Evolutionary conservation across 1,139 yeast species (phyloP).

Genomic region (Starmera stellimalicola): DNA sequence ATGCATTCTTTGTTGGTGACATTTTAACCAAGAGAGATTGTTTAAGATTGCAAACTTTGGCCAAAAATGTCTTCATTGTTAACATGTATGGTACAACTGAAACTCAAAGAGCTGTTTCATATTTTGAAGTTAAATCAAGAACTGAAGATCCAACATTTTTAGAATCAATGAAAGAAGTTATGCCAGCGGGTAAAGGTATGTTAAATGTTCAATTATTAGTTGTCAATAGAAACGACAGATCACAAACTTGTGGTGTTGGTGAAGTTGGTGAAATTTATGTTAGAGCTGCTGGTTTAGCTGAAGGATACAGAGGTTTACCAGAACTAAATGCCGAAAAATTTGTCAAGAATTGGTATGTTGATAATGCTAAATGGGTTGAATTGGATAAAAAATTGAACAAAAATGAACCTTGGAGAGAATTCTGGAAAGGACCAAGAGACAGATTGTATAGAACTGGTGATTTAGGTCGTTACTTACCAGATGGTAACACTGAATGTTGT

Average conservation of each 20-base stretch:
- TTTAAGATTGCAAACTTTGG: conserved; percentile 80
- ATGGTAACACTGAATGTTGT: conserved; percentile 95
- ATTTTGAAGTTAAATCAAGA: conserved; percentile 76
- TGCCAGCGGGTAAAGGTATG: conserved; percentile 99
- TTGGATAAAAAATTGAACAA: conserved; percentile 33
- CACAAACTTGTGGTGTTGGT: conserved; percentile 94
- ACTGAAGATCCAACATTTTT: conserved; percentile 62
- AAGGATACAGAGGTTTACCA: conserved; percentile 88
- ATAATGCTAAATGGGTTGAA: conserved; percentile 46
- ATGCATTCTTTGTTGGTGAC: conserved; percentile 98
- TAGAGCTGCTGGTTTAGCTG: conserved; percentile 96
- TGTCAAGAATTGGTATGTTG: conserved; percentile 82
- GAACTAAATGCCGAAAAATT: conserved; percentile 84
- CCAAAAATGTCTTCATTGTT: conserved; percentile 81
- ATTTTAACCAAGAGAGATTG: conserved; percentile 96
- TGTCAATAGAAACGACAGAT: conserved; percentile 80
- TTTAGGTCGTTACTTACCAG: conserved; percentile 91
- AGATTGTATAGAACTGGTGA: conserved; percentile 96
- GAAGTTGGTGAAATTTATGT: conserved; percentile 98
- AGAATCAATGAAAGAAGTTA: conserved; percentile 81
- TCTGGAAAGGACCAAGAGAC: conserved; percentile 93
- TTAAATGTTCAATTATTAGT: conserved; percentile 85
- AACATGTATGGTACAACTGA: conserved; percentile 99
- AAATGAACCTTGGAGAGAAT: conserved; percentile 61
- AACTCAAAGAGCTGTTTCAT: conserved; percentile 96